Base-by-base conservation (phyloP, 441 rosid species). In the Raphanus hybrid region DNA sequence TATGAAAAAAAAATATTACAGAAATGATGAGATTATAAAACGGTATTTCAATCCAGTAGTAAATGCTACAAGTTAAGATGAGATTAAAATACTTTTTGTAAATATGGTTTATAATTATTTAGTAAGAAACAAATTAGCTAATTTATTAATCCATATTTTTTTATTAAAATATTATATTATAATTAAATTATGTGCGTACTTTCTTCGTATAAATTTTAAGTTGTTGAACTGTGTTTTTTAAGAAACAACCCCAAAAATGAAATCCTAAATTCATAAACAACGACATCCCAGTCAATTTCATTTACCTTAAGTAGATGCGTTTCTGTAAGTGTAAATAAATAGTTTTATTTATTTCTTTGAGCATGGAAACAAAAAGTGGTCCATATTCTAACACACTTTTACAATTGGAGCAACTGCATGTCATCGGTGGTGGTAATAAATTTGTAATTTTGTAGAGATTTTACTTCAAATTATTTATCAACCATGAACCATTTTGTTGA, bases 341-440 rank as follows among this genome's bases (percentile, higher is more conserved):
- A 23, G 39, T 6, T 60, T 60, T 9, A 11, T 37, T 60, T 60
- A 27, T 37, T 37, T 37, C 43, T 37, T 37, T 37, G 43, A 15
- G 37, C 50, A 69, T 18, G 37, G 63, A 55, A 34, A 69, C 62
- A 43, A 37, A 8, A 70, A 5, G 68, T 62, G 69, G 69, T 72
- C 62, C 62, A 35, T 35, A 29, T 7, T 29, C 61, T 48, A 27
- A 12, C 16, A 29, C 3, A 2, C 2, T 45, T 14, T 15, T 72
- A 72, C 75, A 27, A 6, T 41, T 3, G 66, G 67, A 29, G 48
- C n/a, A 8, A 45, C 41, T 14, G 29, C 67, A 61, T 32, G 61
- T 61, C 45, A 27, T 61, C 29, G 75, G 60, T 72, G 50, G 20
- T 45, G 52, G 52, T 45, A 61, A 26, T 62, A 41, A 10, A 15